Evolutionary conservation across 495 filamentous ascomycete species (phyloP).

Genomic region (Xylaria palmicola): DNA sequence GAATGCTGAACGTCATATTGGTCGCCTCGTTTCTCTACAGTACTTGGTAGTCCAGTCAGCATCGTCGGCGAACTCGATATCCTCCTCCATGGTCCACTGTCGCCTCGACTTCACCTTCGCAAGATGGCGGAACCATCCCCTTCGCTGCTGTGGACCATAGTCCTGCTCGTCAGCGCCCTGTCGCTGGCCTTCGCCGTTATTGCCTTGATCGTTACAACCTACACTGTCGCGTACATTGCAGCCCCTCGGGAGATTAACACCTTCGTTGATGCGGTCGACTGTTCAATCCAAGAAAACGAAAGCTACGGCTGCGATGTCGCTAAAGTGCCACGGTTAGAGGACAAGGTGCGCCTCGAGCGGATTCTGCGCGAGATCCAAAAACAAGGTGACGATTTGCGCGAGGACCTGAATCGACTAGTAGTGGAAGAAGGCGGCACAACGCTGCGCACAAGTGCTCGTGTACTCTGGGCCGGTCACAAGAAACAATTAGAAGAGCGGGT

Average conservation of each 20-base stretch:
- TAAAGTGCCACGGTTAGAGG: slow-evolving; percentile 49
- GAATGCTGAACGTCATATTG: slow-evolving; percentile 12
- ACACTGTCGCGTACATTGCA: slow-evolving; percentile 45
- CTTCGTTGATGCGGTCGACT: slow-evolving; percentile 52
- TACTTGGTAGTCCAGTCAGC: background rate
- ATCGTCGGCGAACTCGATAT: background rate
- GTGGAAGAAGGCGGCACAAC: slow-evolving; percentile 44
- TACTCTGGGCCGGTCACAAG: slow-evolving; percentile 50
- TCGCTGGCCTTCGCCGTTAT: slow-evolving; percentile 44
- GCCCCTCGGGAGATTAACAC: slow-evolving; percentile 49
- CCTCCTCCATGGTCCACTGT: slow-evolving; percentile 20
- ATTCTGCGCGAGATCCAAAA: slow-evolving; percentile 56
- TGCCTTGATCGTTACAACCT: slow-evolving; percentile 41
- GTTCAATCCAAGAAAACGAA: slow-evolving; percentile 50
- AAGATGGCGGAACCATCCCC: slow-evolving; percentile 41
- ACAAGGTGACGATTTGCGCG: slow-evolving; percentile 51
- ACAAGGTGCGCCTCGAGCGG: slow-evolving; percentile 50
- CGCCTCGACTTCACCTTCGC: slow-evolving; percentile 12
- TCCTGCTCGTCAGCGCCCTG: slow-evolving; percentile 50
- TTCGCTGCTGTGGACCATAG: slow-evolving; percentile 43
- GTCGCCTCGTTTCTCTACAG: slow-evolving; percentile 6
- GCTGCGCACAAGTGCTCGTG: slow-evolving; percentile 39
- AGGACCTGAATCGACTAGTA: slow-evolving; percentile 48
- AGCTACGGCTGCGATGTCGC: slow-evolving; percentile 54
- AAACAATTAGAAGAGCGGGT: slow-evolving; percentile 48